Evolutionary conservation across 352 stramenopile species (phyloP).

Genomic region (Blastocystis sp.): DNA sequence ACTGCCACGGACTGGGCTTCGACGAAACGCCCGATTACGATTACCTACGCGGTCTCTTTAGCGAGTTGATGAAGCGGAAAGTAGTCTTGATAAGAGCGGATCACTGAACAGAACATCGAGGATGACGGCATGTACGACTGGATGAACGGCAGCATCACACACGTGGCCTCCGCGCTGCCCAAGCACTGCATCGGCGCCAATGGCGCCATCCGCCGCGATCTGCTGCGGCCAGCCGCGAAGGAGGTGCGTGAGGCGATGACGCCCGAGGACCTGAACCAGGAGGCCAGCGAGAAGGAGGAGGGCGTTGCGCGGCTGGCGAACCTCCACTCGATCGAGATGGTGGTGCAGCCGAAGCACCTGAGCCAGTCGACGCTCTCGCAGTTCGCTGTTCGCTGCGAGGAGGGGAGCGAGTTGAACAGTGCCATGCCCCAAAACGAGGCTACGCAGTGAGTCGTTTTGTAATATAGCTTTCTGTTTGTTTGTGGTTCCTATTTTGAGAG

Average conservation of each 20-base stretch:
- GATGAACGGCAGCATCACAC: slow-evolving; percentile 35
- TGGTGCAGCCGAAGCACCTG: too few species aligned
- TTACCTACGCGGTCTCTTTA: slow-evolving; percentile 84
- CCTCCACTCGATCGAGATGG: too few species aligned
- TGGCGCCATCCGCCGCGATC: slow-evolving; percentile 4
- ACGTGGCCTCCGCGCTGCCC: slow-evolving; percentile 1
- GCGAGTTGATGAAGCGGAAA: slow-evolving; percentile 26
- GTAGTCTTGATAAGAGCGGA: background rate
- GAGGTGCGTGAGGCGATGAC: slow-evolving; percentile 13
- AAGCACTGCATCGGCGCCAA: slow-evolving; percentile 26
- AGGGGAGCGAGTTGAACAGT: too few species aligned
- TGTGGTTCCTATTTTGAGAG: too few species aligned
- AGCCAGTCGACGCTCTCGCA: too few species aligned
- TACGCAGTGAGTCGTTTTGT: too few species aligned
- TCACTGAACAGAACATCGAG: slow-evolving; percentile 11
- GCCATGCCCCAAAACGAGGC: too few species aligned
- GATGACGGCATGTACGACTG: slow-evolving; percentile 67
- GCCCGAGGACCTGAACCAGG: background rate
- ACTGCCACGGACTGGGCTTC: slow-evolving; percentile 86
- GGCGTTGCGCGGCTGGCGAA: background rate
- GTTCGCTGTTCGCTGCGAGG: too few species aligned
- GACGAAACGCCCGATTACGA: slow-evolving; percentile 89
- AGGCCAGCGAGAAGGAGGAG: background rate
- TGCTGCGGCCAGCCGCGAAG: slow-evolving; percentile 3
- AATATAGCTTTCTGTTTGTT: too few species aligned